Conservation (phyloP, 768 basidiomycete genomes). For the Pisolithus albus region DNA sequence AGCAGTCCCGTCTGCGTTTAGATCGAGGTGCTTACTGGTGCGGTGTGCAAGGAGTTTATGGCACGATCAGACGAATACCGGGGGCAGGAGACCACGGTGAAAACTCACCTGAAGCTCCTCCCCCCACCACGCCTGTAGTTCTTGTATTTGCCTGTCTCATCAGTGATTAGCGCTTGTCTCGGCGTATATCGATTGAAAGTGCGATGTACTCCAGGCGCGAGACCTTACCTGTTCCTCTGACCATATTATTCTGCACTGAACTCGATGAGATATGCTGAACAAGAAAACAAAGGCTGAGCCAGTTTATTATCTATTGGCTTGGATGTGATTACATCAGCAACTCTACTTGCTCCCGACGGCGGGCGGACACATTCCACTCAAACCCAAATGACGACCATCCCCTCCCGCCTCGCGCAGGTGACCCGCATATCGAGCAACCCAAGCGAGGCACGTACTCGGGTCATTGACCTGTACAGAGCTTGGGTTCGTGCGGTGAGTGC, state of each 20-base stretch:
- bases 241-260: constrained; percentile 17
- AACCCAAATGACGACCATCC: constrained; percentile 70
- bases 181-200: no score
- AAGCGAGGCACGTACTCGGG: constrained; percentile 59
- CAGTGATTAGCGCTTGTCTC: neutral
- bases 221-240: constrained; percentile 25
- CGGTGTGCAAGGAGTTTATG: neutral
- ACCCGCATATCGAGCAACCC: constrained; percentile 51
- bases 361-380: neutral
- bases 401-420: constrained; percentile 73
- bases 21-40: constrained; percentile 51
- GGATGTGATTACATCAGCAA: constrained; percentile 13
- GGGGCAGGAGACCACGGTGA: constrained; percentile 4
- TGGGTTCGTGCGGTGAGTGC: constrained; percentile 87
- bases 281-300: neutral
- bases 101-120: constrained; percentile 65
- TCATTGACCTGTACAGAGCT: constrained; percentile 76
- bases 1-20: constrained; percentile 53
- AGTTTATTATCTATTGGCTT: neutral
- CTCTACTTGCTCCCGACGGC: neutral
- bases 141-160: constrained; percentile 66
- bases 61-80: constrained; percentile 5
- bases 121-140: constrained; percentile 79
- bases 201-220: neutral
- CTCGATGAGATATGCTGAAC: neutral